Evolutionary conservation across 2,329 filamentous ascomycete genomes (phyloP).

Genomic region (Cladophialophora immunda): DNA sequence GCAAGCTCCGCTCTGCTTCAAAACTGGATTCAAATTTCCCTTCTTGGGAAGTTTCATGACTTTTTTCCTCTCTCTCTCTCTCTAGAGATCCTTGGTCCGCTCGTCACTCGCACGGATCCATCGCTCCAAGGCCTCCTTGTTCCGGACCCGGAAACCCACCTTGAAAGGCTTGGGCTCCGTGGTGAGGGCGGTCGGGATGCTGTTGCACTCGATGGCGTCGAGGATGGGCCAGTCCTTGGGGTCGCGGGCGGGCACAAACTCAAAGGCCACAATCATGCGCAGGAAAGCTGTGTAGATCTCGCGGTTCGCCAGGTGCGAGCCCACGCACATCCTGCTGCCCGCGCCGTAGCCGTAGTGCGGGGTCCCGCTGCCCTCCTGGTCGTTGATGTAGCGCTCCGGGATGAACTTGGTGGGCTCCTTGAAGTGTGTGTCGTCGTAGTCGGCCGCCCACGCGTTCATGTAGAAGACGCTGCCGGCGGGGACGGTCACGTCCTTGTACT

Average conservation of each 20-base stretch:
- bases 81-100: conserved; percentile 58
- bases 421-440: conserved; percentile 76
- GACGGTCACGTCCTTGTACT: conserved; percentile 72
- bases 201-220: conserved; percentile 66
- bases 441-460: conserved; percentile 80
- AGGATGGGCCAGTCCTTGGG: conserved; percentile 61
- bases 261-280: conserved; percentile 66
- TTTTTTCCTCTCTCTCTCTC: background rate
- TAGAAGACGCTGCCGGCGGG: conserved; percentile 82
- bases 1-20: background rate
- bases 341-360: conserved; percentile 71
- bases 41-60: background rate
- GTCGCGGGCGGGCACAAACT: conserved; percentile 60
- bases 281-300: conserved; percentile 70
- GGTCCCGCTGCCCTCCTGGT: conserved; percentile 61
- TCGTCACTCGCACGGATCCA: conserved; percentile 65
- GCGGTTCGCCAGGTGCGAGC: conserved; percentile 69
- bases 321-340: conserved; percentile 70
- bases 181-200: conserved; percentile 65
- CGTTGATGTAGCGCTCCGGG: conserved; percentile 73
- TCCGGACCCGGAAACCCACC: conserved; percentile 61
- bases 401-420: conserved; percentile 68
- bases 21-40: background rate
- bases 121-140: conserved; percentile 54
- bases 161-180: conserved; percentile 72